Conservation (phyloP, 2,329 filamentous ascomycete species). For the Trichoderma sp. region DNA sequence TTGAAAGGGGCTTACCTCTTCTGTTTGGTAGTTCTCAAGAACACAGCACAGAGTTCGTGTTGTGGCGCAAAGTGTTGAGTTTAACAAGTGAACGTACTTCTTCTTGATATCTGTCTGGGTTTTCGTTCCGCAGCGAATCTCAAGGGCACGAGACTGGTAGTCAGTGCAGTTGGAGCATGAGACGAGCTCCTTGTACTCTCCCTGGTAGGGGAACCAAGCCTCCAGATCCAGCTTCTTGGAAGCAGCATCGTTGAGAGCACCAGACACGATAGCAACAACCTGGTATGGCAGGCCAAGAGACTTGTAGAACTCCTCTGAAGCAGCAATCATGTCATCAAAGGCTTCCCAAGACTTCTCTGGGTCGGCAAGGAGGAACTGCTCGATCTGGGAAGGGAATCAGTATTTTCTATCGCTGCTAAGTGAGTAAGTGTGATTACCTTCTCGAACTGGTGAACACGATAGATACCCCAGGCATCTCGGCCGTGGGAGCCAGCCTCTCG, state of each 20-base stretch:
- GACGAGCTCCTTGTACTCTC: conserved; percentile 97
- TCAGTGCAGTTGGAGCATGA: conserved; percentile 98
- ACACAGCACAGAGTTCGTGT: conserved; percentile 91
- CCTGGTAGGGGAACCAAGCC: conserved; percentile 94
- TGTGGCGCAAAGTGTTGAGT: conserved; percentile 86
- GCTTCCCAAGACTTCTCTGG: conserved; percentile 90
- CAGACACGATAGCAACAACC: conserved; percentile 92
- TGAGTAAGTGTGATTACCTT: conserved; percentile 53
- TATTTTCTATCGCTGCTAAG: conserved; percentile 1
- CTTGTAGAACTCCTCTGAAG: conserved; percentile 93
- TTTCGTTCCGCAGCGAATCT: conserved; percentile 89
- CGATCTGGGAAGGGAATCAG: conserved; percentile 43
- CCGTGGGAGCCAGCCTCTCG: conserved; percentile 86
- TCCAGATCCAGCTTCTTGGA: conserved; percentile 95
- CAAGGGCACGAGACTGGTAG: conserved; percentile 90
- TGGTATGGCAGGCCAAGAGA: conserved; percentile 85
- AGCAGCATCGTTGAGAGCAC: conserved; percentile 73
- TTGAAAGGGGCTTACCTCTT: conserved; percentile 56
- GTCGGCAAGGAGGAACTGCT: conserved; percentile 77
- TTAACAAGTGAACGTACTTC: conserved; percentile 91
- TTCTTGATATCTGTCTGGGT: conserved; percentile 79
- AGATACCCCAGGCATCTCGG: conserved; percentile 95
- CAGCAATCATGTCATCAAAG: conserved; percentile 89
- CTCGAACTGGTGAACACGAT: conserved; percentile 97
- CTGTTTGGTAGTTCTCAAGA: conserved; percentile 94